These are phyloP conservation scores for Croton laevigatus DNA, from an alignment of 441 rosid genomes.

Conservation along the genomic window DNA sequence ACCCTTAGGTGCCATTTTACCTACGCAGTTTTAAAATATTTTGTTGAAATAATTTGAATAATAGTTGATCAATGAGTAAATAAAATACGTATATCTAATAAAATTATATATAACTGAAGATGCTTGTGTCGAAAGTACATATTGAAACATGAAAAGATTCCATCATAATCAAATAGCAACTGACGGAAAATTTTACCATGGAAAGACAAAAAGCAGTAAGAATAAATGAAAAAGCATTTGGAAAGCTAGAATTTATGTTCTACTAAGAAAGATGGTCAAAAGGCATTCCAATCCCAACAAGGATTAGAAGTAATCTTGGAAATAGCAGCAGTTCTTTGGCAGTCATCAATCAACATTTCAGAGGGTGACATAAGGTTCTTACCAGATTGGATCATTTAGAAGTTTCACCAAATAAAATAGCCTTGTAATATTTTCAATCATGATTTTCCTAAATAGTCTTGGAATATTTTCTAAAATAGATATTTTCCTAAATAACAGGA, in stretches of 20 bases:
- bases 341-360: neutral
- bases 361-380: neutral
- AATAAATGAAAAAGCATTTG: neutral
- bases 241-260: neutral
- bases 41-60: no score
- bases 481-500: neutral
- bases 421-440: no score
- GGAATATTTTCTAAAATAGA: neutral
- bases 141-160: neutral
- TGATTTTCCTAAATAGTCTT: neutral
- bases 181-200: neutral
- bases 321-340: neutral
- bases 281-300: neutral
- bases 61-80: no score
- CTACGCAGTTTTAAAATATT: no score
- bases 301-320: neutral
- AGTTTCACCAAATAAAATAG: neutral
- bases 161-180: neutral
- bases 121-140: no score
- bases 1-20: no score
- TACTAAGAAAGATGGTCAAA: neutral
- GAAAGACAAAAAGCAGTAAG: constrained; percentile 1
- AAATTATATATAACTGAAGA: no score
- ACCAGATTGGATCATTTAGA: neutral
- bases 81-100: no score